These are phyloP conservation scores for Blumeria graminis DNA, from an alignment of 2,329 filamentous ascomycete species.

Conservation along the genomic window DNA sequence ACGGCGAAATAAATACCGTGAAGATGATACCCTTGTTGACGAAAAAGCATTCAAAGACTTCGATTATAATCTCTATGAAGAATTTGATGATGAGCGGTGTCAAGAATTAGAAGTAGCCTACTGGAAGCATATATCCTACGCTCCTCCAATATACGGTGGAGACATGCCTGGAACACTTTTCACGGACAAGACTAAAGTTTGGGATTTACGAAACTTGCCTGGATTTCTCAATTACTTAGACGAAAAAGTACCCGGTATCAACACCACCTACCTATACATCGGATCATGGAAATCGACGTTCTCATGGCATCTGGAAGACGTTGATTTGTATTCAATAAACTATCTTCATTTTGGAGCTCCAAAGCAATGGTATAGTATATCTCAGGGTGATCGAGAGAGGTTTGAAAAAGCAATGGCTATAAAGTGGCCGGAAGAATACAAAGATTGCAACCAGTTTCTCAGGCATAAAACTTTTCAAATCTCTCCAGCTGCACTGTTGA, in stretches of 20 bases:
- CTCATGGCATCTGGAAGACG: conserved; percentile 95
- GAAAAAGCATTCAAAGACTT: conserved; percentile 79
- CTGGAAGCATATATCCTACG: conserved; percentile 94
- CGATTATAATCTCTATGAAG: conserved; percentile 72
- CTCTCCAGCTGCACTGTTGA: conserved; percentile 66
- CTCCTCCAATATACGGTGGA: conserved; percentile 80
- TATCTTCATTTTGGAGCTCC: conserved; percentile 97
- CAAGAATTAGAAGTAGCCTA: conserved; percentile 86
- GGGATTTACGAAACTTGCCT: conserved; percentile 88
- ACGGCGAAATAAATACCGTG: conserved; percentile 62
- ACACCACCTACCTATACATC: conserved; percentile 90
- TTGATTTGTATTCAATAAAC: conserved; percentile 98
- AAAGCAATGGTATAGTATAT: conserved; percentile 99
- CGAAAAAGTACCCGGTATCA: conserved; percentile 89
- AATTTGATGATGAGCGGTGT: conserved; percentile 77
- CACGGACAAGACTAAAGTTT: conserved; percentile 56
- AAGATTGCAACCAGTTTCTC: conserved; percentile 86
- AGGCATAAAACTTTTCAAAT: conserved; percentile 96
- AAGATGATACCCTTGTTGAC: conserved; percentile 60
- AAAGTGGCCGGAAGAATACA: conserved; percentile 85
- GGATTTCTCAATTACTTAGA: conserved; percentile 86
- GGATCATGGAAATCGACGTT: conserved; percentile 99
- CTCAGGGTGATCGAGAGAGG: conserved; percentile 72
- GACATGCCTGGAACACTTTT: conserved; percentile 94
- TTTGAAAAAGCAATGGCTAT: conserved; percentile 92